Conservation (phyloP, 164 flowering plant genomes). For the Sedum album region DNA sequence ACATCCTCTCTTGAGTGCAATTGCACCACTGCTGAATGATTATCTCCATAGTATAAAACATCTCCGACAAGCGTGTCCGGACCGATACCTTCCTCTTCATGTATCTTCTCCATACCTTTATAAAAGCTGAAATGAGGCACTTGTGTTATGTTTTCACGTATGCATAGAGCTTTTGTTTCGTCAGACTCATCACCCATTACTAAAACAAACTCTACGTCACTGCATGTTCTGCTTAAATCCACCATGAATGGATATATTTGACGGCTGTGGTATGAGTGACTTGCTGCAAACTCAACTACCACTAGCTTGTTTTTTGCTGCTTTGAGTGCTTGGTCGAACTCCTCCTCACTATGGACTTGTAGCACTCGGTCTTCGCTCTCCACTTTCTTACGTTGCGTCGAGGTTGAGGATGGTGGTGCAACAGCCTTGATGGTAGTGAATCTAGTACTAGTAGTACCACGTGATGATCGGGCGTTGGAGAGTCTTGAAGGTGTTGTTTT, state of each 20-base stretch:
- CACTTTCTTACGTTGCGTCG: slow-evolving; percentile 17
- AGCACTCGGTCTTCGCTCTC: slow-evolving; percentile 45
- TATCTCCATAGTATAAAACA: slow-evolving; percentile 84
- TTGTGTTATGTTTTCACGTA: slow-evolving; percentile 39
- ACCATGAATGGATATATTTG: slow-evolving; percentile 90
- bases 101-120: slow-evolving; percentile 74
- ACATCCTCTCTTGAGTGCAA: slow-evolving; percentile 66
- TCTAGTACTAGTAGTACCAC: neutral
- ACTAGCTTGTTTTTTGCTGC: slow-evolving; percentile 64
- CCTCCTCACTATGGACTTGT: slow-evolving; percentile 51
- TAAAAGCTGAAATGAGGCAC: slow-evolving; percentile 71
- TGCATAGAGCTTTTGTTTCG: slow-evolving; percentile 46
- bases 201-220: slow-evolving; percentile 71
- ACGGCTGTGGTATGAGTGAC: slow-evolving; percentile 44
- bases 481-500: slow-evolving; percentile 9
- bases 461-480: neutral
- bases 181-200: slow-evolving; percentile 91
- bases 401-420: slow-evolving; percentile 12
- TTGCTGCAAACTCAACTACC: slow-evolving; percentile 74
- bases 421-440: slow-evolving; percentile 24
- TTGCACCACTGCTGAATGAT: slow-evolving; percentile 67
- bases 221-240: slow-evolving; percentile 68
- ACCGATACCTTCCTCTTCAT: slow-evolving; percentile 83
- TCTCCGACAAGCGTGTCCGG: slow-evolving; percentile 76
- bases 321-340: slow-evolving; percentile 64